Base-by-base conservation (phyloP, 2,329 filamentous ascomycete species). In the Proliferodiscus dingleyae region DNA sequence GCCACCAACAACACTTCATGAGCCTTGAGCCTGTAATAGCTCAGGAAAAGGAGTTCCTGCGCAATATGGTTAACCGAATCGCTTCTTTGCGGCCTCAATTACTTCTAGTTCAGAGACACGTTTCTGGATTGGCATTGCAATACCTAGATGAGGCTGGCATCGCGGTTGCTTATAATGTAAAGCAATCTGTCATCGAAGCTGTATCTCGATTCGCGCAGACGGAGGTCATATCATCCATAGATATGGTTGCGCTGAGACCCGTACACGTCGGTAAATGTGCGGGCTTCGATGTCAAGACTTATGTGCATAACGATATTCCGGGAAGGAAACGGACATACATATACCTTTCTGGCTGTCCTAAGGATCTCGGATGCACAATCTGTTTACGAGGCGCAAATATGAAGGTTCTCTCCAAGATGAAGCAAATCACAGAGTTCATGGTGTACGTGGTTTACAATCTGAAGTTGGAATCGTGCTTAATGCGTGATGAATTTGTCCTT, bases 381-480 rank as follows among this genome's bases (percentile, higher is more conserved):
- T 88, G 89, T 10, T 72, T 98, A 18, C 83, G 93, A 37, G 93
- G 93, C 1, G 87, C 85, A 3, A 81, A 85, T 48, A 83, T 81
- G 23, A 71, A 78, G 38, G 73, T 81, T 0, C 74, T 98, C 15
- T 73, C 81, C 1, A 87, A 83, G 57, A 81, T 98, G 65, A 98
- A 98, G 68, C 80, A 82, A 42, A 93, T 98, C 55, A 93, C 91
- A 9, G 93, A 98, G 63, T 97, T 98, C 62, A 96, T 98, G 91
- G 86, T 94, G 29, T 98, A 97, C 57, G 94, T 98, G 16, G 90
- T 97, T 10, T 98, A 98, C 68, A 98, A 96, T 59, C 74, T 98
- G 43, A 95, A 95, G 62, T 75, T 98, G 11, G 93, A 98, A 67
- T 95, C 93, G 1, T 95, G 87, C 57, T 72, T 98, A 37, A 87